A percentile compares a stretch with the other conserved stretches of the same genome.
phyloP scores from a whole-genome alignment of 2,329 filamentous ascomycete genomes.

The Endoconidiophora polonica region DNA sequence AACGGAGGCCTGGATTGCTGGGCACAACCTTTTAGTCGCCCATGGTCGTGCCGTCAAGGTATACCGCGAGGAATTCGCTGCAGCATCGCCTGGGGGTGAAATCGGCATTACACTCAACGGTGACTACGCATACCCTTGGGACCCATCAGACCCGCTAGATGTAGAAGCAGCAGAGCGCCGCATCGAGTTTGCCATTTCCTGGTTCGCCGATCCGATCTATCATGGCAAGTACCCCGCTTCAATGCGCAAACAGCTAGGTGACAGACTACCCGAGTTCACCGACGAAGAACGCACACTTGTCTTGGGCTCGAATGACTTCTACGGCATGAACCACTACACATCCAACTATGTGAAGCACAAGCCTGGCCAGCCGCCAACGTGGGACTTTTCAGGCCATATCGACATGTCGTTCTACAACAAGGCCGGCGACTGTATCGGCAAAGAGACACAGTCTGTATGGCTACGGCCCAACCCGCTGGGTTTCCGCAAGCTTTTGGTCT shows the following conservation, averaged over 20 bases:
- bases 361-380: slow-evolving; percentile 37
- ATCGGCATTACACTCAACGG: slow-evolving; percentile 84
- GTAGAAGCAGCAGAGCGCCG: slow-evolving; percentile 63
- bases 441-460: slow-evolving; percentile 71
- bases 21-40: slow-evolving; percentile 64
- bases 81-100: slow-evolving; percentile 46
- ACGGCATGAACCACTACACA: slow-evolving; percentile 90
- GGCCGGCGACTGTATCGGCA: slow-evolving; percentile 55
- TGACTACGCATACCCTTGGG: slow-evolving; percentile 70
- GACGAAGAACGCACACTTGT: slow-evolving; percentile 57
- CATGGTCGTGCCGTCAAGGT: slow-evolving; percentile 68
- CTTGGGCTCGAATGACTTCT: slow-evolving; percentile 79
- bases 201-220: slow-evolving; percentile 83
- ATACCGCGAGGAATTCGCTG: slow-evolving; percentile 69
- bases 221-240: slow-evolving; percentile 68
- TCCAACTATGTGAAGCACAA: slow-evolving; percentile 72
- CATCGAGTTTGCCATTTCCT: slow-evolving; percentile 72
- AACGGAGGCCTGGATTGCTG: slow-evolving; percentile 67
- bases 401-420: slow-evolving; percentile 58
- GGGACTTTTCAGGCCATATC: slow-evolving; percentile 62
- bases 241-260: slow-evolving; percentile 67
- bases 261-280: slow-evolving; percentile 59
- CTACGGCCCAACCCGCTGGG: slow-evolving; percentile 58
- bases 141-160: slow-evolving; percentile 56
- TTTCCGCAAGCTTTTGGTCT: slow-evolving; percentile 61